Percentiles rank a stretch among this genome's conserved stretches.
phyloP scores from a whole-genome alignment of 1,284 basidiomycete species.

The Ustilago curta region DNA sequence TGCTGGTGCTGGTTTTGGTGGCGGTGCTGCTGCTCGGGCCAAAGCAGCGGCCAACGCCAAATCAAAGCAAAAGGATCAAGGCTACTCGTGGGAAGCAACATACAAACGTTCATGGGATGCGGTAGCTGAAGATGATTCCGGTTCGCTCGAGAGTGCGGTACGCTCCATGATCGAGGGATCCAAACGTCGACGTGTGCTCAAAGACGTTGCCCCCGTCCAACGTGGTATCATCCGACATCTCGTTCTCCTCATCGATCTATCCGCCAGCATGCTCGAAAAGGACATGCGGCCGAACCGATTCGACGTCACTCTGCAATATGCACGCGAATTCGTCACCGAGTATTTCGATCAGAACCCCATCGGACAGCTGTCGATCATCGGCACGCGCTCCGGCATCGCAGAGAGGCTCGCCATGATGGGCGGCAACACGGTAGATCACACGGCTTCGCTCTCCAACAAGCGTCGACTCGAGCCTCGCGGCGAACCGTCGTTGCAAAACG shows the following conservation, averaged over 20 bases:
- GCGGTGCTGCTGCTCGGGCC: conserved; percentile 3
- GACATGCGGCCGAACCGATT: conserved; percentile 90
- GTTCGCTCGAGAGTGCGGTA: conserved; percentile 89
- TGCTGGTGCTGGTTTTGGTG: not conserved
- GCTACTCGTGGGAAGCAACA: conserved; percentile 93
- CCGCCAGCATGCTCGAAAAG: conserved; percentile 90
- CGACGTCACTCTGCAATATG: conserved; percentile 84
- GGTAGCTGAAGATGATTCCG: conserved; percentile 93
- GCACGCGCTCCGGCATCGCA: conserved; percentile 66
- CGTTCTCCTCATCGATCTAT: conserved; percentile 88
- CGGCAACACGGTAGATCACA: conserved; percentile 91
- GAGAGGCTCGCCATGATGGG: conserved; percentile 75
- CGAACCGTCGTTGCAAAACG: conserved; percentile 95
- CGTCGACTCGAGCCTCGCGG: conserved; percentile 88
- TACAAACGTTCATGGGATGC: conserved; percentile 96
- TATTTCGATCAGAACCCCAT: conserved; percentile 99
- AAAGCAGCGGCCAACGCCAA: conserved; percentile 23
- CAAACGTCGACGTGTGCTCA: conserved; percentile 75
- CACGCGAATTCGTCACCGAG: conserved; percentile 83
- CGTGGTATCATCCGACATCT: conserved; percentile 96
- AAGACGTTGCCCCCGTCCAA: conserved; percentile 86
- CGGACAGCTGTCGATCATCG: conserved; percentile 76
- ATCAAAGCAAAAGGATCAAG: conserved; percentile 55
- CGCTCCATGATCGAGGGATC: conserved; percentile 87
- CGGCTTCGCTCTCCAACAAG: conserved; percentile 85